Conservation (phyloP, 495 filamentous ascomycete species). For the Penicillium crystallinum region DNA sequence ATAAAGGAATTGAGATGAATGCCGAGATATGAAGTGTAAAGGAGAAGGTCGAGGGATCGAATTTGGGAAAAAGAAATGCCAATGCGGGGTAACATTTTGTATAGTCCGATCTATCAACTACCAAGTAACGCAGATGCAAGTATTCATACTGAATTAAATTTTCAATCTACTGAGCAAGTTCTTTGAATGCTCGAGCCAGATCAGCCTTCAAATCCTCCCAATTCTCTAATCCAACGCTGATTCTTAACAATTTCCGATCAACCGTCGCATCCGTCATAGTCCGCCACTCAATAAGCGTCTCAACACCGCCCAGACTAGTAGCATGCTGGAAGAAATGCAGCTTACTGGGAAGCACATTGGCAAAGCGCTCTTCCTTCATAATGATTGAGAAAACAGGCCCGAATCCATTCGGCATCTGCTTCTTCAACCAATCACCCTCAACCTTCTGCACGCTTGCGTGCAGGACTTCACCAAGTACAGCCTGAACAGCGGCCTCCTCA, state of each 20-base stretch:
- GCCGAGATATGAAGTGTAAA: neutral
- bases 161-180: constrained; percentile 11
- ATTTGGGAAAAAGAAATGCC: neutral
- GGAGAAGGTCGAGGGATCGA: neutral
- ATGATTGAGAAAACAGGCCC: constrained; percentile 81
- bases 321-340: constrained; percentile 87
- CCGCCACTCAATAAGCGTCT: constrained; percentile 70
- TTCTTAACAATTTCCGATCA: constrained; percentile 66
- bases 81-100: constrained; percentile 6
- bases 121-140: neutral
- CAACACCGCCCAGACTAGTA: constrained; percentile 87
- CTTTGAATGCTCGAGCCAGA: constrained; percentile 59
- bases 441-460: constrained; percentile 72
- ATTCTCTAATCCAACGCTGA: constrained; percentile 83
- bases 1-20: neutral
- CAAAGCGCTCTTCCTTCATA: constrained; percentile 55
- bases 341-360: constrained; percentile 67
- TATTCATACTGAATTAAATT: neutral
- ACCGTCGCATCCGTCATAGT: constrained; percentile 75
- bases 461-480: constrained; percentile 54
- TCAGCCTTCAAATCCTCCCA: constrained; percentile 82
- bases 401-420: constrained; percentile 90
- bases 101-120: too few relatives aligned
- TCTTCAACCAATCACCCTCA: constrained; percentile 65
- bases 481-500: constrained; percentile 42